phyloP scores from a whole-genome alignment of 169 alveolate genomes.

The Blepharisma undulans region DNA sequence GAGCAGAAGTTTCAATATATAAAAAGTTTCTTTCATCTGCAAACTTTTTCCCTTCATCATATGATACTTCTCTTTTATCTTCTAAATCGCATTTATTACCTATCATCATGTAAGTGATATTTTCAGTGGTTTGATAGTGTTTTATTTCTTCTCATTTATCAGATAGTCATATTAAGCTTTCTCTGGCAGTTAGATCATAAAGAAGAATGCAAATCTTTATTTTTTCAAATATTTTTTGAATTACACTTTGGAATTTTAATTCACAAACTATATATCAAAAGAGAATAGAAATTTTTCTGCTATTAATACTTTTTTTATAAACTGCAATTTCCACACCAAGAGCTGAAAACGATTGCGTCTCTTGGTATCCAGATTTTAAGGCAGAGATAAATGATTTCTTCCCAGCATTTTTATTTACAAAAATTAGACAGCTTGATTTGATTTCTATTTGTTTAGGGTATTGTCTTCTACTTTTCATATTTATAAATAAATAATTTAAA shows the following conservation, averaged over 20 bases:
- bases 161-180: slow-evolving; percentile 90
- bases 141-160: slow-evolving; percentile 95
- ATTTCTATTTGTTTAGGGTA: background rate
- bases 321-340: background rate
- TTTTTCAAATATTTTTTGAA: background rate
- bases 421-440: background rate
- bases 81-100: slow-evolving; percentile 97
- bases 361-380: background rate
- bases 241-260: background rate
- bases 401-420: background rate
- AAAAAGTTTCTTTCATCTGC: slow-evolving; percentile 73
- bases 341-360: background rate
- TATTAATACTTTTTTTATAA: background rate
- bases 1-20: slow-evolving; percentile 33
- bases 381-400: background rate
- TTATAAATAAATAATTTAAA: no score
- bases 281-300: background rate
- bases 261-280: background rate
- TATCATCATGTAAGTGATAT: slow-evolving; percentile 89
- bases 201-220: slow-evolving; percentile 76
- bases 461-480: no score
- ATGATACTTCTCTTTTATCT: slow-evolving; percentile 90
- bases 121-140: slow-evolving; percentile 92
- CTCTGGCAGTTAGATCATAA: slow-evolving; percentile 95
- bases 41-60: slow-evolving; percentile 85